Base-by-base conservation (phyloP, 345 rosid species). In the Hibiscus tridactylites region DNA sequence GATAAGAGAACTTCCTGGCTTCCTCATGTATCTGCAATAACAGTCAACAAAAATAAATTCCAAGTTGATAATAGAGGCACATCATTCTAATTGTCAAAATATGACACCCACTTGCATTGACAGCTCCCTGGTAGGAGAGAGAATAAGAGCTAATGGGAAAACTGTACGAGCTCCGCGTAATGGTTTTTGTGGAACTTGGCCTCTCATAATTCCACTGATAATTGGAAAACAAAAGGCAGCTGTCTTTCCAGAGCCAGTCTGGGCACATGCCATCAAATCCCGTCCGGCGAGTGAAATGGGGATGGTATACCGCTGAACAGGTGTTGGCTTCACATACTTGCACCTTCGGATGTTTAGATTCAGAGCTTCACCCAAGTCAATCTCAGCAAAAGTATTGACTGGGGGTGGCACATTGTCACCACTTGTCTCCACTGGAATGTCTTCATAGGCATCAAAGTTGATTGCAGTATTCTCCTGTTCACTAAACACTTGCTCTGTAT, bases 251-350 rank as follows among this genome's bases (percentile, higher is more conserved):
- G 96, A 94, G 58, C 97, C 99, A 68, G 97, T 95, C 85, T 94
- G 97, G 26, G 97, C 97, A 85, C 98, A 94, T 9, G 98, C 98
- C 99, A 95, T 95, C 86, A 95, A 79, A 77, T 95, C 99, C 67
- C 97, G 81, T 46, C 97, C 97, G 2, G 71, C 83, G 68, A 95
- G 80, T 64, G 91, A 83, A 61, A 95, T 95, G 1, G 99, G 99
- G 46, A 92, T 95, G 0, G 97, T 87, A 79, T 95, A 80, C 12
- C 99, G 90, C 81, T 95, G 97, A 42, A 95, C 94, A 9, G 97
- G 99, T 10, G 99, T 95, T 0, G 97, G 97, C 86, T 84, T 95
- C 71, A 95, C 97, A 78, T 92, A 95, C 80, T 89, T 95, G 81
- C 99, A 95, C 83, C 96, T 89, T 26, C 79, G 81, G 68, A 95